Evolutionary conservation across 306 rosid genomes (phyloP).

Genomic region (Pterocarpus macrocarpus): DNA sequence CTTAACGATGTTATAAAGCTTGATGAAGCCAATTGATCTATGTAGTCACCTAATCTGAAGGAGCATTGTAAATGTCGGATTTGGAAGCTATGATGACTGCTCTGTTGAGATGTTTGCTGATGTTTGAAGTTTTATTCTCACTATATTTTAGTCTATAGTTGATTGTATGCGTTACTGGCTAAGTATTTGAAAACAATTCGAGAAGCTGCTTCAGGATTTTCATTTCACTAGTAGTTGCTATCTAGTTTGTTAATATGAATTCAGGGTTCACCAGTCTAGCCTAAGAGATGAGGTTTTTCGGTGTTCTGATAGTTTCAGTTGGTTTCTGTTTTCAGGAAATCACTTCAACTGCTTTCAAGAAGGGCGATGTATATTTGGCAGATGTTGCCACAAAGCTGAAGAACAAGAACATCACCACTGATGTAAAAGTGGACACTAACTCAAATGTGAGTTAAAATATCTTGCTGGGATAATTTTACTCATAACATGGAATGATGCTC

Average conservation of each 20-base stretch:
- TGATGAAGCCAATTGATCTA: neutral
- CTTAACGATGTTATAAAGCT: neutral
- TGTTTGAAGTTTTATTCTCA: neutral
- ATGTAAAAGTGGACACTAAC: slow-evolving; percentile 85
- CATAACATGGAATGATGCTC: neutral
- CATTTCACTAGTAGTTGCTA: neutral
- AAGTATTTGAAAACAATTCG: slow-evolving; percentile 10
- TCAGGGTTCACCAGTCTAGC: slow-evolving; percentile 7
- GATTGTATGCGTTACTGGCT: neutral
- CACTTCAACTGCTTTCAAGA: slow-evolving; percentile 81
- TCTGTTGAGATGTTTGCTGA: neutral
- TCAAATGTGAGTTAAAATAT: slow-evolving; percentile 70
- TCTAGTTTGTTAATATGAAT: slow-evolving; percentile 3
- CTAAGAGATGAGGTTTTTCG: neutral
- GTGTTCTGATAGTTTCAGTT: slow-evolving; percentile 31
- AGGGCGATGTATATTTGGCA: slow-evolving; percentile 73
- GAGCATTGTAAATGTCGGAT: neutral
- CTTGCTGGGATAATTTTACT: neutral
- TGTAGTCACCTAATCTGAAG: neutral
- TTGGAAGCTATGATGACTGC: slow-evolving; percentile 3
- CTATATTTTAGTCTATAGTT: neutral
- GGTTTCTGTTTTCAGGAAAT: slow-evolving; percentile 65
- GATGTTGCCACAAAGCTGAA: slow-evolving; percentile 83
- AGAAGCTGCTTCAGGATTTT: neutral
- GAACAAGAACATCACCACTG: slow-evolving; percentile 94